Conservation (phyloP, 2,329 filamentous ascomycete genomes). For the Colletotrichum sansevieriae region DNA sequence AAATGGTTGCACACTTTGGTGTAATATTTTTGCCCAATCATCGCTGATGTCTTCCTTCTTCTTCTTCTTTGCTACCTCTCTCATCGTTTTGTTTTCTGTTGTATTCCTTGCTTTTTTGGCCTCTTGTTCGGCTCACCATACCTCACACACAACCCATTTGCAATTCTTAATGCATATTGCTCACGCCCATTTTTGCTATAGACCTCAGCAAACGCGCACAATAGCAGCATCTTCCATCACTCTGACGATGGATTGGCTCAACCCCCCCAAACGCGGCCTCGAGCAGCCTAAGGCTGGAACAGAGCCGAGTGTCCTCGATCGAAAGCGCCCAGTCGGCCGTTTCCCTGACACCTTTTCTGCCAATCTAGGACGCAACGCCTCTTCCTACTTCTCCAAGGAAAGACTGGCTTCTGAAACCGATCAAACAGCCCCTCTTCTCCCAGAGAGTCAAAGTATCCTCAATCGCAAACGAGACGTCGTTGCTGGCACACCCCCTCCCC, state of each 20-base stretch:
- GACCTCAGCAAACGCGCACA: background rate
- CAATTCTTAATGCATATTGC: background rate
- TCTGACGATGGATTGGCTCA: slow-evolving; percentile 10
- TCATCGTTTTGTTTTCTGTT: no score
- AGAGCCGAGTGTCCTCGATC: slow-evolving; percentile 34
- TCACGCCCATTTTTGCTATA: no score
- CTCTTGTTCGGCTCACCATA: no score
- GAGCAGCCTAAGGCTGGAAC: slow-evolving; percentile 28
- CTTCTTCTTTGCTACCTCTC: no score
- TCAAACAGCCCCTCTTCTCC: slow-evolving; percentile 1
- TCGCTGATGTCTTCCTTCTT: no score
- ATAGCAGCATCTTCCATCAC: no score
- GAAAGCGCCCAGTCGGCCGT: slow-evolving; percentile 36
- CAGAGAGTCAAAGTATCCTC: slow-evolving; percentile 24
- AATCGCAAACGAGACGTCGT: slow-evolving; percentile 31
- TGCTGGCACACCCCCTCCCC: slow-evolving; percentile 8
- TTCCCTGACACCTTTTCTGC: slow-evolving; percentile 39
- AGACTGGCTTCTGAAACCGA: slow-evolving; percentile 6
- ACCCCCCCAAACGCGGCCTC: background rate
- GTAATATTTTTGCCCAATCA: no score
- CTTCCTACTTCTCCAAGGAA: slow-evolving; percentile 18
- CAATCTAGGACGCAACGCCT: slow-evolving; percentile 31
- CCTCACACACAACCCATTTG: no score
- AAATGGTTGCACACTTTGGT: no score
- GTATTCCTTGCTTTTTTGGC: no score